A percentile compares a stretch with the other conserved stretches of the same genome.
Evolutionary conservation across 164 flowering plant genomes (phyloP).

Genomic region (Brasenia schreberi): DNA sequence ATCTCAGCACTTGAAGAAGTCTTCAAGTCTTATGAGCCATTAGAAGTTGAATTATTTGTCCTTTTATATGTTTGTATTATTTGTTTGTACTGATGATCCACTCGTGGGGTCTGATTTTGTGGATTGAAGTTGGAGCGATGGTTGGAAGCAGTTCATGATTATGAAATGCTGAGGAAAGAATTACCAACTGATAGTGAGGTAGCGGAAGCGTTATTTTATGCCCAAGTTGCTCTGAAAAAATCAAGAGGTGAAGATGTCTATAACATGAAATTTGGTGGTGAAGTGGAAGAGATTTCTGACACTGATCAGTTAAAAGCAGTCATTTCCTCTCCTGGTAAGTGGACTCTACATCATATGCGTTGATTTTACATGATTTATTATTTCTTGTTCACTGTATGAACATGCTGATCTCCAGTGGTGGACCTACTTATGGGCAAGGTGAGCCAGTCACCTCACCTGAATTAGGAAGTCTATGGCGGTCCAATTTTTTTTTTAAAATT

Average conservation of each 20-base stretch:
- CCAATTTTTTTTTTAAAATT: too few species aligned
- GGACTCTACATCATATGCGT: neutral
- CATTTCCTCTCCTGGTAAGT: conserved; percentile 57
- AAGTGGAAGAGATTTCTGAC: conserved; percentile 59
- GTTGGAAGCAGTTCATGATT: conserved; percentile 76
- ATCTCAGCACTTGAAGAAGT: too few species aligned
- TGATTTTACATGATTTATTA: neutral
- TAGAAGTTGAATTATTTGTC: too few species aligned
- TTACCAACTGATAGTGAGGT: conserved; percentile 67
- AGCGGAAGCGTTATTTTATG: conserved; percentile 68
- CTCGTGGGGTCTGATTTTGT: neutral
- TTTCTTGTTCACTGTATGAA: neutral
- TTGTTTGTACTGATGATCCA: too few species aligned
- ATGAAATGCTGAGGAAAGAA: conserved; percentile 52
- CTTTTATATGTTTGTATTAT: too few species aligned
- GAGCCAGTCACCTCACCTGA: too few species aligned
- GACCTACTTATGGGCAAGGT: too few species aligned
- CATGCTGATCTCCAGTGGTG: neutral
- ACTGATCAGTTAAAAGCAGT: conserved; percentile 62
- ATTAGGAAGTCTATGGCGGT: too few species aligned
- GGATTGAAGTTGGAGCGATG: conserved; percentile 52
- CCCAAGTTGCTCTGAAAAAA: conserved; percentile 72
- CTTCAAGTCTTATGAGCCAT: too few species aligned
- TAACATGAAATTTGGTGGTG: conserved; percentile 85
- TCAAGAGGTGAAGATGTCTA: conserved; percentile 77